Base-by-base conservation (phyloP, 345 rosid genomes). In the Linum trigynum region DNA sequence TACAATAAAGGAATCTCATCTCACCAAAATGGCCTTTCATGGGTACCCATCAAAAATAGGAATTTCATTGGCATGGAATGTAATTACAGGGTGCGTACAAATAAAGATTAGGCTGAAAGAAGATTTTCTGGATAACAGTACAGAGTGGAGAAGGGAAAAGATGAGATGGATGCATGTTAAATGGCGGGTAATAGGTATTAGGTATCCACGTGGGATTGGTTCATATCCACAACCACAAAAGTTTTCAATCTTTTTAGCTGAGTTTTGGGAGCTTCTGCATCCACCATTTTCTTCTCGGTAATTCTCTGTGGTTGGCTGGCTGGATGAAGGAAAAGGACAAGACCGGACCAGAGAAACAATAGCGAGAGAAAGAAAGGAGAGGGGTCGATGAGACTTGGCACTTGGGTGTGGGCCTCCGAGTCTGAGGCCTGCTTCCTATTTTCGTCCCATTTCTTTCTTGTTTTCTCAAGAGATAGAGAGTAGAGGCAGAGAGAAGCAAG, bases 221-320 rank as follows among this genome's bases (percentile, higher is more conserved):
- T 79, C 72, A 65, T 59, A 63, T 65, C 82, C 83, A 78, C 32
- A 23, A 0, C 32, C 32, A 23, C 32, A 23, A 76, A n/a, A 74
- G 16, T 67, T 71, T n/a, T 12, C 42, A 72, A 65, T 73, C 76
- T 65, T 23, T 42, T 9, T 59, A 23, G 32, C 32, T 23, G 32
- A 23, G 32, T 23, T 23, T 23, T 23, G 32, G 32, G 32, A 23
- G 32, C 32, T 23, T 23, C 32, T 23, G 32, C 32, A 23, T 23
- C 32, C 32, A 23, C 32, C 32, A 23, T 23, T 23, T 1, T 23
- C 32, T 23, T 23, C 32, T 23, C 32, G 32, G 0, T 23, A 23
- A 23, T 23, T 23, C 32, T 23, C 32, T 23, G 32, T 23, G 32
- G 32, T 23, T 23, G 32, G 32, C 32, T 23, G 32, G 32, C 32